These are phyloP conservation scores for Salix brachista DNA, from an alignment of 345 rosid genomes.

Conservation along the genomic window DNA sequence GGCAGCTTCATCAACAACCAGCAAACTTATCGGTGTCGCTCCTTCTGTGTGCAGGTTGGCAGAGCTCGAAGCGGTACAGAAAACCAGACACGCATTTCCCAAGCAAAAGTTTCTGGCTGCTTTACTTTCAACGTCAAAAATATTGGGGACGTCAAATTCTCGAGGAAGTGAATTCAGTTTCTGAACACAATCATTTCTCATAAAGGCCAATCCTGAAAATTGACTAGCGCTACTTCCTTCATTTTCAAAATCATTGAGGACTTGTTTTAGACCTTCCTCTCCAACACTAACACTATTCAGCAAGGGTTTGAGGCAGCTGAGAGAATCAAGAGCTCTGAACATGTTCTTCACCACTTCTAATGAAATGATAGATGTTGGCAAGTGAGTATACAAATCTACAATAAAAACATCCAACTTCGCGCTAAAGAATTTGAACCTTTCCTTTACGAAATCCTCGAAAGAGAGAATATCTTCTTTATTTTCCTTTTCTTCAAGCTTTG, in stretches of 20 bases:
- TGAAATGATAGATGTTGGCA: slow-evolving; percentile 2
- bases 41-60: slow-evolving; percentile 21
- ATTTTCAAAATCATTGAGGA: not conserved
- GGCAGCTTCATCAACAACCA: slow-evolving; percentile 54
- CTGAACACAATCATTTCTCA: not conserved
- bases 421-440: not conserved
- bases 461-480: not conserved
- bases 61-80: slow-evolving; percentile 47
- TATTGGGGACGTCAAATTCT: not conserved
- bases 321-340: not conserved
- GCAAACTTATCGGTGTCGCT: slow-evolving; percentile 18
- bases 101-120: slow-evolving; percentile 20
- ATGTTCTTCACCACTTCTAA: not conserved
- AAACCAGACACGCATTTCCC: slow-evolving; percentile 26
- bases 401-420: not conserved
- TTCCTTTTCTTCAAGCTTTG: not conserved
- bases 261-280: not conserved
- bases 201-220: not conserved
- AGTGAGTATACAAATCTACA: not conserved
- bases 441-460: not conserved
- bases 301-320: not conserved
- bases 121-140: not conserved
- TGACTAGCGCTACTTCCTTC: not conserved
- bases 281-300: not conserved
- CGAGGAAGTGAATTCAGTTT: slow-evolving; percentile 13